These are phyloP conservation scores for Cystobasidium slooffiae DNA, from an alignment of 1,284 basidiomycete species.

Conservation along the genomic window DNA sequence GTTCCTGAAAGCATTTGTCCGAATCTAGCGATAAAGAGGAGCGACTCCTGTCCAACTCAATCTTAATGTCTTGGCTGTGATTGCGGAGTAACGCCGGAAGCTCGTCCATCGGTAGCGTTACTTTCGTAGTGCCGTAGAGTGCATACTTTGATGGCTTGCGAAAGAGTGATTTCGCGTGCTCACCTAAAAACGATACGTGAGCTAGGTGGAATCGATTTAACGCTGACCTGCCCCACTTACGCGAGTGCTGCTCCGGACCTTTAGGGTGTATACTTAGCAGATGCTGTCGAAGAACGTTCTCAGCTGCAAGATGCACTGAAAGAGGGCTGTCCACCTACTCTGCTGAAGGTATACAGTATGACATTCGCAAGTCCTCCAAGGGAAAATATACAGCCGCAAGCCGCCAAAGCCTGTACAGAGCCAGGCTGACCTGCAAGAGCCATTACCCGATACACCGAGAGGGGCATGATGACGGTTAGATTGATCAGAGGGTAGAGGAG, in stretches of 20 bases:
- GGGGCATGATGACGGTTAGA: conserved; percentile 40
- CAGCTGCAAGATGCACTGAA: neutral
- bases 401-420: conserved; percentile 21
- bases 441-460: conserved; percentile 42
- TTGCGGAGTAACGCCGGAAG: neutral
- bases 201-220: neutral
- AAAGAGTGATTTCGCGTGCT: neutral
- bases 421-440: conserved; percentile 23
- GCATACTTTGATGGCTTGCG: neutral
- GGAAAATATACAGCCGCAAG: conserved; percentile 38
- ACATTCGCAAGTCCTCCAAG: conserved; percentile 40
- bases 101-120: neutral
- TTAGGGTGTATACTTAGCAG: conserved; percentile 2
- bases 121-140: conserved; percentile 1
- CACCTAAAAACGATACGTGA: neutral
- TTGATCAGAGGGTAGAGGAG: conserved; percentile 38
- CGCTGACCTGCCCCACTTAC: neutral
- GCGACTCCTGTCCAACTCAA: no score
- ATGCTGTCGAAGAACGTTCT: neutral
- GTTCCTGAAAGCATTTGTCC: no score
- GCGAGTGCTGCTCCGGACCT: neutral
- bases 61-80: no score
- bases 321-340: neutral
- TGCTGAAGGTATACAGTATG: conserved; percentile 32
- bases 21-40: no score